Evolutionary conservation across 345 rosid species (phyloP), one percentile per base, ranked within the genome.

Genomic region (Pseudoturritis turrita): DNA sequence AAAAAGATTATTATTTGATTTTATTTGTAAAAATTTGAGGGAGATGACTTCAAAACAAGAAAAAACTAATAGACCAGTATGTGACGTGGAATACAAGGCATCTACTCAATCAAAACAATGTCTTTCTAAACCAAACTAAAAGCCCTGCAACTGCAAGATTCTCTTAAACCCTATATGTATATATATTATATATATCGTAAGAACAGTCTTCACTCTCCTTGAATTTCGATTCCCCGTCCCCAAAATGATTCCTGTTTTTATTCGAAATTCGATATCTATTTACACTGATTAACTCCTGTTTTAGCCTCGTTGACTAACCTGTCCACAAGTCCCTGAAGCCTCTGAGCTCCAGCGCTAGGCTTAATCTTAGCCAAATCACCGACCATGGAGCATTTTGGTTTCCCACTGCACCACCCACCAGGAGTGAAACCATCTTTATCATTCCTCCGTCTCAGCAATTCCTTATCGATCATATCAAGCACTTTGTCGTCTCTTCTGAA

Each of bases 391-490:
- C 99, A 96, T 59, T 73, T 72, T 13, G 91, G 90, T 46, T 81
- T 77, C 50, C 88, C 96, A 5, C 89, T 72, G 72, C 98, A 96
- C 99, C 99, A 96, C 33, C 91, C 96, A 40, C 99, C 98, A 5
- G 99, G 96, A 65, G 98, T 87, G 81, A 96, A 90, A 55, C 82
- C 72, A 9, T 81, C 88, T 45, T 60, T 53, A 2, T 57, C 64
- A 10, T 60, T 84, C 29, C 51, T 76, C 67, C 99, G 83, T 18
- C 71, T 60, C 61, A 96, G 97, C 66, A 92, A 65, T 12, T 85
- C 92, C 54, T 77, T 73, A 28, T 96, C 99, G 4, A 96, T 92
- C 78, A 31, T 75, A 62, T 96, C 90, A 40, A 96, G 80, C 25
- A 79, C 90, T n/a, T 78, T 75, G 13, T 84, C 85, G 8, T 86